Conservation (phyloP, 192 early-diverging fungal species). For the Entophlyctis luteolus region DNA sequence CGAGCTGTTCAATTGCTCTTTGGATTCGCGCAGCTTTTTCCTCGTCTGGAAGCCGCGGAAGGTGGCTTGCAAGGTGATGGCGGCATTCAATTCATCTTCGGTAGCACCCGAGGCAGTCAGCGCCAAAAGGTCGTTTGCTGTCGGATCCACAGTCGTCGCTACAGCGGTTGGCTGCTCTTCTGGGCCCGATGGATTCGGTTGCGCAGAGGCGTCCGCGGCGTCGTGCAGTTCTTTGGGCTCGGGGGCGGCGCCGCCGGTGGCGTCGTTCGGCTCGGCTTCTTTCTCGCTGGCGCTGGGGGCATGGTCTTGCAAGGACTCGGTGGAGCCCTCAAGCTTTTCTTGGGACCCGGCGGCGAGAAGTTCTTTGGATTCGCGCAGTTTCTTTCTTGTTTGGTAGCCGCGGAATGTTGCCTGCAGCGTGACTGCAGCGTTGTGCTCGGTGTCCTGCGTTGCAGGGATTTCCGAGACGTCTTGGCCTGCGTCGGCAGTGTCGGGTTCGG, state of each 20-base stretch:
- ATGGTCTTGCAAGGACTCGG: too few relatives aligned
- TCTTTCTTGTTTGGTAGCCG: background rate
- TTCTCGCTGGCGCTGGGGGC: too few relatives aligned
- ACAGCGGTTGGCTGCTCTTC: too few relatives aligned
- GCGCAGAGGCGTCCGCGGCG: background rate
- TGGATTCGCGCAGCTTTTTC: background rate
- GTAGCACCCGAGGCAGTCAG: too few relatives aligned
- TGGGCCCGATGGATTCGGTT: too few relatives aligned
- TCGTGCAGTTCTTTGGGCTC: background rate
- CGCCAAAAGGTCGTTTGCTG: too few relatives aligned
- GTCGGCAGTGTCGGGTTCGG: background rate
- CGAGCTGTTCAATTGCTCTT: too few relatives aligned
- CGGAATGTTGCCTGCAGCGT: background rate
- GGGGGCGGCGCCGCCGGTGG: background rate
- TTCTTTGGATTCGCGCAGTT: background rate
- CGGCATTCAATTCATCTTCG: background rate
- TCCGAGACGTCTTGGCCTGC: background rate
- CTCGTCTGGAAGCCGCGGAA: background rate
- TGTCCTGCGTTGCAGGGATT: background rate
- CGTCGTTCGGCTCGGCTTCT: too few relatives aligned
- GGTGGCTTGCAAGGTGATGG: background rate
- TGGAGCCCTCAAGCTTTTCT: too few relatives aligned
- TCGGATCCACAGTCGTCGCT: too few relatives aligned
- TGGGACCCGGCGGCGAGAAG: background rate
- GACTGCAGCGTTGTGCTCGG: background rate